Conservation (phyloP, 768 basidiomycete genomes). For the Rhodocollybia butyracea region DNA sequence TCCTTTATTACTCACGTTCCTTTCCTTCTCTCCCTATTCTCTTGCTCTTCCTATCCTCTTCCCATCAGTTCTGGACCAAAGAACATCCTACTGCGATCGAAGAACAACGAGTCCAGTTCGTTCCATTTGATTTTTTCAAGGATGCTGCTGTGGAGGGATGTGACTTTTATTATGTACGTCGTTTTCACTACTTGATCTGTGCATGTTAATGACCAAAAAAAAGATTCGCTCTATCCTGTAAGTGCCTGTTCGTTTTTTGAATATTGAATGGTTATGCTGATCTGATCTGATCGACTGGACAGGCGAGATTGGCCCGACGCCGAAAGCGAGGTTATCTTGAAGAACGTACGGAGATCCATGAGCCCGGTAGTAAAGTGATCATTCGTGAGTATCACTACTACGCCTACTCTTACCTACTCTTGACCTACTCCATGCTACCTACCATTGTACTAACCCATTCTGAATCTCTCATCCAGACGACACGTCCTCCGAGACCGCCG, state of each 20-base stretch:
- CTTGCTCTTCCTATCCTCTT: background rate
- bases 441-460: background rate
- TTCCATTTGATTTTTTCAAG: conserved; percentile 34
- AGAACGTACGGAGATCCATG: conserved; percentile 32
- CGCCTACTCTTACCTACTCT: background rate
- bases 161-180: conserved; percentile 39
- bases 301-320: conserved; percentile 43
- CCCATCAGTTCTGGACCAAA: conserved; percentile 26
- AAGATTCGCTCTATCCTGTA: conserved; percentile 34
- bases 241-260: conserved; percentile 19
- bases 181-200: background rate
- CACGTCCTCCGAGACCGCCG: conserved; percentile 29
- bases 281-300: background rate
- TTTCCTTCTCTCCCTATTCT: too few relatives aligned
- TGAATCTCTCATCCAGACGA: conserved; percentile 27
- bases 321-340: conserved; percentile 31
- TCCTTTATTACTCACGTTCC: too few relatives aligned
- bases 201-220: background rate
- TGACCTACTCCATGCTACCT: background rate
- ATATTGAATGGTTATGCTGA: background rate
- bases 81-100: conserved; percentile 31
- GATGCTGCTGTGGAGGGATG: conserved; percentile 31
- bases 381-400: conserved; percentile 26
- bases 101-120: conserved; percentile 33
- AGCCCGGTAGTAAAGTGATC: conserved; percentile 29